phyloP scores from a whole-genome alignment of 257 asterid genomes.

The Solanum phureja region DNA sequence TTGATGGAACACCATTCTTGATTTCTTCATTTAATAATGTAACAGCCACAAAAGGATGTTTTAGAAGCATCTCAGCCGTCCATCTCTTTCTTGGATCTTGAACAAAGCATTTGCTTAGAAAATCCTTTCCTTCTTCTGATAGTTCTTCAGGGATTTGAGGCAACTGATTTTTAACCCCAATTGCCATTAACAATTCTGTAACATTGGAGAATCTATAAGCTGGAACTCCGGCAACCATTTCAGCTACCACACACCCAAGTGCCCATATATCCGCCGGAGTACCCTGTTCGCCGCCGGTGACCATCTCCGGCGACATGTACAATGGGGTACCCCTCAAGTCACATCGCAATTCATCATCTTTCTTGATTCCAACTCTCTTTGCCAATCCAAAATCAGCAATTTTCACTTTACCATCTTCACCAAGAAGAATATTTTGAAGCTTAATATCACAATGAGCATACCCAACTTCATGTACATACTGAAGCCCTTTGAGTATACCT shows the following conservation, averaged over 20 bases:
- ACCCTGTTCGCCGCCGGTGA: too few species aligned
- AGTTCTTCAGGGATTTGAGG: constrained; percentile 46
- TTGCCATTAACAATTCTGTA: constrained; percentile 11
- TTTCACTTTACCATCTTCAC: not conserved
- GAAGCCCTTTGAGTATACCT: constrained; percentile 43
- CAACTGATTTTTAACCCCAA: constrained; percentile 47
- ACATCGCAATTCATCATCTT: not conserved
- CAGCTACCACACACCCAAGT: too few species aligned
- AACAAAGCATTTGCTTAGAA: constrained; percentile 42
- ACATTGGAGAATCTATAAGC: too few species aligned
- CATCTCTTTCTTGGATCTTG: constrained; percentile 59
- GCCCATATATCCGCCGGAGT: constrained; percentile 80
- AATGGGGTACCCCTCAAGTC: too few species aligned
- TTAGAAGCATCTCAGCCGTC: constrained; percentile 92
- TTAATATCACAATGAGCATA: constrained; percentile 14
- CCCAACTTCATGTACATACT: constrained; percentile 43
- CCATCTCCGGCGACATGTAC: too few species aligned
- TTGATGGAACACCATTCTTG: not conserved
- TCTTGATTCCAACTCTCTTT: too few species aligned
- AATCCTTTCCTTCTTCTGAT: constrained; percentile 63
- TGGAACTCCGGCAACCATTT: too few species aligned
- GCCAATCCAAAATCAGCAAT: constrained; percentile 69
- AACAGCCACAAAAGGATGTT: constrained; percentile 53
- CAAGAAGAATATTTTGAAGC: not conserved
- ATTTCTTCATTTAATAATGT: not conserved